Evolutionary conservation across 192 early-diverging fungal genomes (phyloP).

Genomic region (Coemansia asiatica): DNA sequence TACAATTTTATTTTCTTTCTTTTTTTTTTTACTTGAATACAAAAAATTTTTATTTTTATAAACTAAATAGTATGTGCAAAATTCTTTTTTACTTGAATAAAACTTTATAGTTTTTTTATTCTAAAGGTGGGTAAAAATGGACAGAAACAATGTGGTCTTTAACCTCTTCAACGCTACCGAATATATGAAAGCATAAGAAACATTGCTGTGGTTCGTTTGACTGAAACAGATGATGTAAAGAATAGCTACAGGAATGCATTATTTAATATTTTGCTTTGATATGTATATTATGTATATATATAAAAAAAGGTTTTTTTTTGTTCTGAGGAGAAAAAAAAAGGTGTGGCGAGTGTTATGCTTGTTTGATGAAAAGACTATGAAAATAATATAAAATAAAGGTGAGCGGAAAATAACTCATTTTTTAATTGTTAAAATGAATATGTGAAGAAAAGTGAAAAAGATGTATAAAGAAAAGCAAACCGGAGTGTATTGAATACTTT

Average conservation of each 20-base stretch:
- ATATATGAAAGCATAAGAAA: conserved; percentile 29
- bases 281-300: not conserved
- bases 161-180: conserved; percentile 32
- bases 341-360: not conserved
- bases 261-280: not conserved
- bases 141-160: conserved; percentile 31
- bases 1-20: conserved; percentile 5
- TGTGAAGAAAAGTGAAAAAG: conserved; percentile 6
- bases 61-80: not conserved
- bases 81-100: not conserved
- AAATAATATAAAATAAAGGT: not conserved
- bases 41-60: conserved; percentile 2
- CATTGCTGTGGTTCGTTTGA: conserved; percentile 25
- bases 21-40: conserved; percentile 4
- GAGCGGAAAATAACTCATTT: not conserved
- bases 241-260: not conserved
- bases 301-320: too few species aligned
- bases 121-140: conserved; percentile 41
- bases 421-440: not conserved
- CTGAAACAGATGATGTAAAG: not conserved
- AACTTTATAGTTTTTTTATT: conserved; percentile 4
- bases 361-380: not conserved
- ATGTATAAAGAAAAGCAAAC: not conserved
- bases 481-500: too few species aligned
- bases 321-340: not conserved